Base-by-base conservation (phyloP, 139 green algal species). In the Penium margaritaceum region DNA sequence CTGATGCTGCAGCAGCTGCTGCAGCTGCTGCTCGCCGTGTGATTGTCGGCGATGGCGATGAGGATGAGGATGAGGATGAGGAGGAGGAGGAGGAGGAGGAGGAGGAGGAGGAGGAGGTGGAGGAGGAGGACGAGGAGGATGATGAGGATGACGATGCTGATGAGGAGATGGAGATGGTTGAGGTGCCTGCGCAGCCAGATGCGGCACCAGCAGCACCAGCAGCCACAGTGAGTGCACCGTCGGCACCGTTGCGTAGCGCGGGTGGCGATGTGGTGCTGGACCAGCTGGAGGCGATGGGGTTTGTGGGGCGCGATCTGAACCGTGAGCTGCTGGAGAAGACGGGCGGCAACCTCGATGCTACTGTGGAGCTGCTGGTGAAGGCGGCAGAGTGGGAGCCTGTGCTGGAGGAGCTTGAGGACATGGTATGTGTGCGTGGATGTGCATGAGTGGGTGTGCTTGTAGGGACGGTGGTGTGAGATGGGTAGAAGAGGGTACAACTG, bases 361-460 rank as follows among this genome's bases (percentile, higher is more conserved):
- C 54, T 29, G 32, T 80, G 12, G 37, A 78, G 29, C 44, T 78
- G n/a, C 73, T 80, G 1, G 65, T 80, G 30, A 41, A 71, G 34
- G 33, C 53, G 15, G 24, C 64, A 0, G 66, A 75, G 30, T 80
- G 66, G 66, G 66, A 80, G 39, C 44, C 46, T 27, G 72, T 70
- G 73, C 29, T 80, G 33, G 37, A 76, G 67, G 73, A 80, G 41
- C 66, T 80, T 29, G 39, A 80, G 21, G 66, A 75, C n/a, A 80
- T 80, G 73, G 73, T 80, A 38, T 78, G 63, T 73, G 30, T 57
- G 2, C 35, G 29, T 34, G 27, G 21, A 29, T 62, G 12, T 62
- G 53, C 14, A 19, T 37, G 24, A 29, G 60, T 21, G 36, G 19
- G 19, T 57, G 19, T 57, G 19, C 21, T 57, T 57, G 46, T n/a